These are phyloP conservation scores for Lactarius akahatsu DNA, from an alignment of 768 basidiomycete species.

Conservation along the genomic window DNA sequence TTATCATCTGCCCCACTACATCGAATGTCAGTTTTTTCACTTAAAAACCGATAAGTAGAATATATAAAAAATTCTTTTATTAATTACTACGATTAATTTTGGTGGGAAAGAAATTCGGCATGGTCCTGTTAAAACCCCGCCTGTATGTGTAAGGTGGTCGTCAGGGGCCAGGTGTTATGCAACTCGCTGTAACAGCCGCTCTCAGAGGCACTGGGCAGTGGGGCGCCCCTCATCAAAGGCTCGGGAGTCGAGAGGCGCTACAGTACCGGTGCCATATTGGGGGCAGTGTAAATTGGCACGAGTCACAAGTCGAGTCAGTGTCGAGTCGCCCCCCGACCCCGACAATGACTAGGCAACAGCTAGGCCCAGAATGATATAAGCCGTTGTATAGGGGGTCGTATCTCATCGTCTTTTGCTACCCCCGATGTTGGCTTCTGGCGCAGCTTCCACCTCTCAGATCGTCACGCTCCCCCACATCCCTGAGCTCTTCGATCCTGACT, in stretches of 20 bases:
- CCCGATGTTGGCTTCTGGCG: conserved; percentile 21
- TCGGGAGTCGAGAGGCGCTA: background rate
- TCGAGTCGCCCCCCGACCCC: too few relatives aligned
- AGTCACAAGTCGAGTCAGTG: background rate
- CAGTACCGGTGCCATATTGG: background rate
- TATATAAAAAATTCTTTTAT: too few relatives aligned
- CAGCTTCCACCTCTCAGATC: conserved; percentile 41
- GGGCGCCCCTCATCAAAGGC: background rate
- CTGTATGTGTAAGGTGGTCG: too few relatives aligned
- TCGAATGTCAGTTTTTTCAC: too few relatives aligned
- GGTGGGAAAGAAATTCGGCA: too few relatives aligned
- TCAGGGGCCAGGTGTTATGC: too few relatives aligned
- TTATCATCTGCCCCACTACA: too few relatives aligned
- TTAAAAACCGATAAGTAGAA: too few relatives aligned
- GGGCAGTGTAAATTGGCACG: background rate
- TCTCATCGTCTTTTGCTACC: conserved; percentile 6
- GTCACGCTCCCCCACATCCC: conserved; percentile 55
- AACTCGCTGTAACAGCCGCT: background rate
- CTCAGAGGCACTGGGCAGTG: background rate
- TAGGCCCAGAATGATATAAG: conserved; percentile 1
- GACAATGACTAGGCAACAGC: background rate
- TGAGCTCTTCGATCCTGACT: conserved; percentile 56
- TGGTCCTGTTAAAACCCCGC: too few relatives aligned
- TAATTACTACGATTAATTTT: too few relatives aligned
- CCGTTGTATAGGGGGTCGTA: background rate